A percentile compares a stretch with the other conserved stretches of the same genome.
These are phyloP conservation scores for Chlamydomonas sp. DNA, from an alignment of 139 green algal genomes.

Conservation along the genomic window DNA sequence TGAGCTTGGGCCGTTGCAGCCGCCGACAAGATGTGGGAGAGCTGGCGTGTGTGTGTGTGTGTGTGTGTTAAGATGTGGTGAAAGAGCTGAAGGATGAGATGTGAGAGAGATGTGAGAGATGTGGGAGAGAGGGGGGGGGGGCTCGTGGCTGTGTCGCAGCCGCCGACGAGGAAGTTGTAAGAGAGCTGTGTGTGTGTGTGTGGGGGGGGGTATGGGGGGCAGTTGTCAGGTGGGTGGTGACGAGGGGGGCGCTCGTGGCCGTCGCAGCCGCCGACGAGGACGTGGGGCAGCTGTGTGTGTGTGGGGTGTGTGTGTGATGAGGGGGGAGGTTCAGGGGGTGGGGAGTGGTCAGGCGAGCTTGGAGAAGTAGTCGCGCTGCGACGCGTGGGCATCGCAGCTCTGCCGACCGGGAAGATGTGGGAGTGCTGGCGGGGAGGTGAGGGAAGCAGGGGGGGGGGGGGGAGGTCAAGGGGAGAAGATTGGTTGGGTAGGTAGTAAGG, in stretches of 20 bases:
- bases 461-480: too few relatives aligned
- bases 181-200: neutral
- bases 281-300: neutral
- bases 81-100: too few relatives aligned
- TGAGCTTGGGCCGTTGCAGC: too few relatives aligned
- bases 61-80: too few relatives aligned
- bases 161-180: neutral
- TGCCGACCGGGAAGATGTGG: constrained; percentile 21
- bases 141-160: too few relatives aligned
- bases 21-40: too few relatives aligned
- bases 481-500: too few relatives aligned
- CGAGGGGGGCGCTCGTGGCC: constrained; percentile 50
- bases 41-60: constrained; percentile 38
- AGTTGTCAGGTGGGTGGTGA: too few relatives aligned
- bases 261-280: constrained; percentile 41
- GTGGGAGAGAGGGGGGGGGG: too few relatives aligned
- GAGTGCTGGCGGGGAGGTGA: constrained; percentile 10
- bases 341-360: constrained; percentile 43
- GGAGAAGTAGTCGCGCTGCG: constrained; percentile 30
- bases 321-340: constrained; percentile 12
- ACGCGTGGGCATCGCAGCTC: constrained; percentile 49
- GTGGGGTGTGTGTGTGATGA: neutral
- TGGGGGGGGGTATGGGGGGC: neutral
- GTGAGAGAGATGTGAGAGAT: too few relatives aligned
- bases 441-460: too few relatives aligned